phyloP scores from a whole-genome alignment of 805 yeast species.

The Tetrapisispora iriomotensis region DNA sequence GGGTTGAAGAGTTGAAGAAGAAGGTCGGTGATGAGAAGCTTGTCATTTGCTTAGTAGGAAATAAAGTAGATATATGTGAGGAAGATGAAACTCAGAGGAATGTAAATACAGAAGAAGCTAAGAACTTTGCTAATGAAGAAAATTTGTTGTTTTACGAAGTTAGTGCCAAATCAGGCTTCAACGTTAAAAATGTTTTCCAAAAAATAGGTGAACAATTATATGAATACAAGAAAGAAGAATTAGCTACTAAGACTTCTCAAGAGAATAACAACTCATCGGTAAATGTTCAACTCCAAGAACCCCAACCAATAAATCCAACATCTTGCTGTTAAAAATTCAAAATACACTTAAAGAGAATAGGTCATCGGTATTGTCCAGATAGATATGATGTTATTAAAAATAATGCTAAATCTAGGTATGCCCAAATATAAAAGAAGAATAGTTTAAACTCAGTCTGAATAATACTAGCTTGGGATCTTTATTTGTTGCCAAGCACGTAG shows the following conservation, averaged over 20 bases:
- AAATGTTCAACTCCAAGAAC: constrained; percentile 34
- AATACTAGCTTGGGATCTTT: no score
- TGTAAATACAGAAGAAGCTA: constrained; percentile 61
- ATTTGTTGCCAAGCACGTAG: no score
- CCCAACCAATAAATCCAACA: constrained; percentile 35
- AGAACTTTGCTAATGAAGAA: constrained; percentile 82
- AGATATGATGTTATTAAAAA: no score
- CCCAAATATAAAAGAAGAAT: no score
- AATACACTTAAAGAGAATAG: no score
- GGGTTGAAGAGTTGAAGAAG: constrained; percentile 86
- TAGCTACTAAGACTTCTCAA: constrained; percentile 7
- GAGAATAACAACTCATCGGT: constrained; percentile 7
- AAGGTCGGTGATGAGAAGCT: constrained; percentile 65
- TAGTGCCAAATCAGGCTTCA: constrained; percentile 81
- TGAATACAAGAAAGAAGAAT: constrained; percentile 17
- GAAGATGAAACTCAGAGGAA: constrained; percentile 51
- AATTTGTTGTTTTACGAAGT: constrained; percentile 87
- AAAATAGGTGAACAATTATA: constrained; percentile 69
- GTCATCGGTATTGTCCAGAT: no score
- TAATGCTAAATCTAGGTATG: no score
- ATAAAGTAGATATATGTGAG: constrained; percentile 58
- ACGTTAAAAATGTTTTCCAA: constrained; percentile 84
- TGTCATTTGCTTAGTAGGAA: constrained; percentile 80
- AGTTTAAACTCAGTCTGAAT: no score
- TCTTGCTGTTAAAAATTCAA: constrained; percentile 31